Base-by-base conservation (phyloP, 371 early-diverging fungal species). In the Mucor ambiguus region DNA sequence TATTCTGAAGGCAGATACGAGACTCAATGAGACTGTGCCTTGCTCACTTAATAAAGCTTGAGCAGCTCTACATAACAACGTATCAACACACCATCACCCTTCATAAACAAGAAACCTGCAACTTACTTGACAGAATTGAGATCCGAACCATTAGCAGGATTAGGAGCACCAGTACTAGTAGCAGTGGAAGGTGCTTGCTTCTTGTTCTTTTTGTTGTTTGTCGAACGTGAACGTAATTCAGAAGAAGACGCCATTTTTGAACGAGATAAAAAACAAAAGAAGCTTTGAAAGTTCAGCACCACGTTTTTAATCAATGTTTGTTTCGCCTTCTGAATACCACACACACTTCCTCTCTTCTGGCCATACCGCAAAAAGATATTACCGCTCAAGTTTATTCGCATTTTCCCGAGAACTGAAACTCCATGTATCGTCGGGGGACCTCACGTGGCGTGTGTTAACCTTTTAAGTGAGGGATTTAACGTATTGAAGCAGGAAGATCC, bases 1-100 rank as follows among this genome's bases (percentile, higher is more conserved):
- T 3, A 83, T 37, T 43, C 85, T 83, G 74, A 89, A 87, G 4
- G 87, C 89, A 11, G 87, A 72, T 0, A 79, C 75, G 28, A 86
- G 78, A 1, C 87, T 85, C 2, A 90, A 85, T 12, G 80, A 60
- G 57, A 76, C 73, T 2, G 78, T 72, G 32, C 64, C 71, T 10
- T 75, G 68, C 61, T 82, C 83, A 33, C 72, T 73, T 14, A 79
- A 56, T 11, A 78, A 59, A 60, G 76, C 76, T 48, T 70, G 76
- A 14, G 78, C 77, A 60, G 68, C 75, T 69, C 77, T 76, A 60
- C 61, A 44, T 33, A n/a, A 1, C 12, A 32, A 12, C 3, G 18
- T 14, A 16, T 33, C 16, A 49, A 30, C 22, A 29, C 12, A 29
- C 20, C 46, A n/a, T 1, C 11, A 57, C 18, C 43, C 7, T 49